A percentile compares a stretch with the other conserved stretches of the same genome.
Conservation (phyloP, 305 asterid species). For the Fraxinus greggii region DNA sequence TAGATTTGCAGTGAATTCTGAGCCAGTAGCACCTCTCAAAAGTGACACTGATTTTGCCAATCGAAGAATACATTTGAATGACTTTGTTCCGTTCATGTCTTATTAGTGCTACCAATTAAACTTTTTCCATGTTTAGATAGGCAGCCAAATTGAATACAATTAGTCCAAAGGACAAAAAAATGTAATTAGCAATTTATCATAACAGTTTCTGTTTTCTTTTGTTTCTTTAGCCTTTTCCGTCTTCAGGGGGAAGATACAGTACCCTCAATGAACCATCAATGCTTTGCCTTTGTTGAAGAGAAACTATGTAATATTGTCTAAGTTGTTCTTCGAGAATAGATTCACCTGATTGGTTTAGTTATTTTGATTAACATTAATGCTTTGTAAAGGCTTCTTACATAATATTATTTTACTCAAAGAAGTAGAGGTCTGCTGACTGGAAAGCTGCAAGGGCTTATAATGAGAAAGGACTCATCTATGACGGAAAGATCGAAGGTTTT, state of each 20-base stretch:
- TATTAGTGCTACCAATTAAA: neutral
- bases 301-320: neutral
- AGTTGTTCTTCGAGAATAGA: neutral
- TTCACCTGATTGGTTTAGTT: neutral
- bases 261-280: neutral
- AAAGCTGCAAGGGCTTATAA: conserved; percentile 68
- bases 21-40: neutral
- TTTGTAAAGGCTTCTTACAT: conserved; percentile 40
- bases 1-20: neutral
- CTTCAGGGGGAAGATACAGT: neutral
- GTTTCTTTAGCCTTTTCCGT: neutral
- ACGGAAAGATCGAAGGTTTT: conserved; percentile 71
- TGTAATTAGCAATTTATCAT: neutral
- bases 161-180: neutral
- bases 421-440: conserved; percentile 99
- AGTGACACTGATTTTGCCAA: neutral
- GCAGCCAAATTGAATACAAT: neutral
- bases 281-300: too few relatives aligned
- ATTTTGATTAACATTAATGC: conserved; percentile 14
- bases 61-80: neutral
- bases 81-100: neutral
- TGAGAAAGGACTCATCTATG: conserved; percentile 59
- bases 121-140: neutral
- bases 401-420: conserved; percentile 63
- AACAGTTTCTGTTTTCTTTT: neutral